These are phyloP conservation scores for Bolboschoenoplectus hybrid DNA, from an alignment of 202 grass and related monocot species.

Conservation along the genomic window DNA sequence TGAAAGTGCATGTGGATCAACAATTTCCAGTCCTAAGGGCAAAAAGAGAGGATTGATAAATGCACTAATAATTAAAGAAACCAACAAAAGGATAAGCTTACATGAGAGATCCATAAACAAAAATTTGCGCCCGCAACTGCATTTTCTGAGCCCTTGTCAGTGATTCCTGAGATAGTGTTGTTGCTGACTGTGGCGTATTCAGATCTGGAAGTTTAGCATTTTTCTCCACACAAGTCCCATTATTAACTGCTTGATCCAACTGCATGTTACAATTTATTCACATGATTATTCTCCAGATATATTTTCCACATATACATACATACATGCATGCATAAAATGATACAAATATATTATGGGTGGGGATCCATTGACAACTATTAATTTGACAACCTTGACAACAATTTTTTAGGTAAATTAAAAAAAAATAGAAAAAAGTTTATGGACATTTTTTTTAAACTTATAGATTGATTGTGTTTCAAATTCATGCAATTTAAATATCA, in stretches of 20 bases:
- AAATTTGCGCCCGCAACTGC: slow-evolving; percentile 54
- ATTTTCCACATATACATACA: neutral
- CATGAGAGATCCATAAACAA: slow-evolving; percentile 51
- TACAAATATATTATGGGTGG: neutral
- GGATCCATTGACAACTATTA: too few relatives aligned
- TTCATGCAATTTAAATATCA: too few relatives aligned
- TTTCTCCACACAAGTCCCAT: slow-evolving; percentile 3
- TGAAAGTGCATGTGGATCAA: neutral
- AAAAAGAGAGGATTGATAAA: neutral
- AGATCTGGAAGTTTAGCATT: slow-evolving; percentile 34
- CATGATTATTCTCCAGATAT: neutral
- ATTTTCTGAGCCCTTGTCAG: slow-evolving; percentile 50
- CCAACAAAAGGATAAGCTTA: slow-evolving; percentile 18
- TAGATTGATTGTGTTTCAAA: too few relatives aligned
- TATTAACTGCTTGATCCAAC: neutral
- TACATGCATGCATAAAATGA: neutral
- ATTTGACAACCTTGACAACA: too few relatives aligned
- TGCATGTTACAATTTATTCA: slow-evolving; percentile 33
- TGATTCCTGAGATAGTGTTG: slow-evolving; percentile 17
- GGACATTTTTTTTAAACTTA: too few relatives aligned
- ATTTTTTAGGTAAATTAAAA: too few relatives aligned
- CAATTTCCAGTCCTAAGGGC: neutral
- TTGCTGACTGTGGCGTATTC: slow-evolving; percentile 37
- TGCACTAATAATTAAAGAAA: neutral
- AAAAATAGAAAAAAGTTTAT: too few relatives aligned